These are phyloP conservation scores for Apiospora hydei DNA, from an alignment of 2,329 filamentous ascomycete genomes.

Conservation along the genomic window DNA sequence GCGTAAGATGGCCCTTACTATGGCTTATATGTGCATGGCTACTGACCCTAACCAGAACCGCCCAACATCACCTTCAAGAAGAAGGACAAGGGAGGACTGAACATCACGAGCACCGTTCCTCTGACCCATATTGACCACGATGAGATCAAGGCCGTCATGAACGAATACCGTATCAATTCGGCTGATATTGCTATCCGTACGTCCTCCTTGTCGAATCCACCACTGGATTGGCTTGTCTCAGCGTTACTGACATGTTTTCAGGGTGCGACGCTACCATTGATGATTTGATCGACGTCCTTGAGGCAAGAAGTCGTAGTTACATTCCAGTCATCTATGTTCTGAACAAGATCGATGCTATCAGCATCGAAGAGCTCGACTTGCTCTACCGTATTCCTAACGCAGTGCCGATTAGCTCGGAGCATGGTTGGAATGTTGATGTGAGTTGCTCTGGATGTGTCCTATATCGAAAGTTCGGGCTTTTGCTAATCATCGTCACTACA, in stretches of 20 bases:
- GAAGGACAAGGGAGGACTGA: conserved; percentile 98
- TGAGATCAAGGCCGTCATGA: conserved; percentile 98
- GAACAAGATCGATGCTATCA: conserved; percentile 99
- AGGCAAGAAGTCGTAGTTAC: conserved; percentile 93
- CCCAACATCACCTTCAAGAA: conserved; percentile 99
- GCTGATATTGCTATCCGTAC: conserved; percentile 92
- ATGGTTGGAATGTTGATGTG: conserved; percentile 92
- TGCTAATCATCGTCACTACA: neutral
- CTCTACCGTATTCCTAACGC: conserved; percentile 97
- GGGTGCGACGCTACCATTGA: conserved; percentile 93
- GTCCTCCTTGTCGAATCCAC: neutral
- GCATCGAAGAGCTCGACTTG: conserved; percentile 95
- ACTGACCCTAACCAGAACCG: conserved; percentile 57
- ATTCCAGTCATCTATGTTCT: conserved; percentile 99
- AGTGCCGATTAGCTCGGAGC: conserved; percentile 95
- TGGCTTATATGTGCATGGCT: neutral
- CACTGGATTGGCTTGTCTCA: neutral
- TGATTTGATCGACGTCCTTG: conserved; percentile 93
- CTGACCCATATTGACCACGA: conserved; percentile 92
- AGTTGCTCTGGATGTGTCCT: neutral
- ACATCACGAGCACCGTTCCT: conserved; percentile 93
- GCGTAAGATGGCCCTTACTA: conserved; percentile 33
- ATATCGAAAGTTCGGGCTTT: neutral
- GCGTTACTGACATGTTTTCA: neutral
- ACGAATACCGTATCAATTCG: conserved; percentile 94